Conservation (phyloP, 208 protist species). For the Crithidia expoeki region DNA sequence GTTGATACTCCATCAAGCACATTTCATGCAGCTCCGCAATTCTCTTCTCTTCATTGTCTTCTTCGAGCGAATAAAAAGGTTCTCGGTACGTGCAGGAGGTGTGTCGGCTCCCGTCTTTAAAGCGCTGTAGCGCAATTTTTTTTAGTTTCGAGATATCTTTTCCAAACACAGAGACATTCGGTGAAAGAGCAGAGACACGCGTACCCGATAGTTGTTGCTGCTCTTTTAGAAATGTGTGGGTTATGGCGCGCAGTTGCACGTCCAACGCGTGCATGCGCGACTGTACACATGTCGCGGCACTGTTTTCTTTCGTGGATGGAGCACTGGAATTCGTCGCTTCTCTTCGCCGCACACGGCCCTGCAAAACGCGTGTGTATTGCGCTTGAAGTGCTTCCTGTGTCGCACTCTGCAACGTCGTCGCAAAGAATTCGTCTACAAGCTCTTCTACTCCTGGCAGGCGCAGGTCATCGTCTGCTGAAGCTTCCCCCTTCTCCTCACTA, state of each 20-base stretch:
- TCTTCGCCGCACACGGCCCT: background rate
- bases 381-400: background rate
- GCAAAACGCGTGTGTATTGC: conserved; percentile 7
- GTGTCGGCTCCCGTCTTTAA: conserved; percentile 16
- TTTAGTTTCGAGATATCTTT: conserved; percentile 9
- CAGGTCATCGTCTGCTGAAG: background rate
- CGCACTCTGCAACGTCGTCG: conserved; percentile 3
- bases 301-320: background rate
- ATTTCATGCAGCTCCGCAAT: conserved; percentile 10
- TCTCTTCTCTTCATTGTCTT: background rate
- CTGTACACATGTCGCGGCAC: background rate
- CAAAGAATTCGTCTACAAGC: conserved; percentile 21
- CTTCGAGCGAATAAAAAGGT: background rate
- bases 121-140: conserved; percentile 14
- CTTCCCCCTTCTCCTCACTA: background rate
- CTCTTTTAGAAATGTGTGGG: conserved; percentile 35
- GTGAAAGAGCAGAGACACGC: background rate
- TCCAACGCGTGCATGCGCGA: conserved; percentile 35
- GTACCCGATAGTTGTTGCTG: background rate
- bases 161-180: background rate
- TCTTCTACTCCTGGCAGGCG: background rate
- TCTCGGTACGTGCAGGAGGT: background rate
- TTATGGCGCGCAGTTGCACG: conserved; percentile 51
- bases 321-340: background rate
- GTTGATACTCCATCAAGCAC: conserved; percentile 9